A percentile compares a stretch with the other conserved stretches of the same genome.
phyloP scores from a whole-genome alignment of 371 early-diverging fungal species.

The Parasitella parasitica region DNA sequence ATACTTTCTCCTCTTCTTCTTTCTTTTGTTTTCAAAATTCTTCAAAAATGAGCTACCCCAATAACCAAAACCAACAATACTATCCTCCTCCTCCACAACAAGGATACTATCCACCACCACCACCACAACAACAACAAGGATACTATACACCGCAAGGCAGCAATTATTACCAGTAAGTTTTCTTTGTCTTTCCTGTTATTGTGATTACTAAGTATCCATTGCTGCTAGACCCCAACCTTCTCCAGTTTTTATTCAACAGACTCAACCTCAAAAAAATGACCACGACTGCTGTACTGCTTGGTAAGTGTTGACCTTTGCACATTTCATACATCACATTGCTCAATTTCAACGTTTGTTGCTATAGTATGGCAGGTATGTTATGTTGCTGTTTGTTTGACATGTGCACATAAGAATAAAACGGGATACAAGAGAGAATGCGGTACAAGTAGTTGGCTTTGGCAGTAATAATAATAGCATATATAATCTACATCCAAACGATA shows the following conservation, averaged over 20 bases:
- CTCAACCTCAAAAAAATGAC: conserved; percentile 27
- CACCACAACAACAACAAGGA: conserved; percentile 1
- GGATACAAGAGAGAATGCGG: background rate
- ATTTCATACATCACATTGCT: no score
- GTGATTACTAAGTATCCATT: background rate
- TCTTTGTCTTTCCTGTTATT: background rate
- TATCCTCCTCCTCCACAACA: conserved; percentile 19
- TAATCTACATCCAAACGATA: background rate
- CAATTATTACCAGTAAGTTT: conserved; percentile 26
- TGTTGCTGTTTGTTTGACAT: conserved; percentile 29
- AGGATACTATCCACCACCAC: conserved; percentile 16
- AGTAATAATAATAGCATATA: background rate
- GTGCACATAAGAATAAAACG: conserved; percentile 16
- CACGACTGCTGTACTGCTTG: conserved; percentile 35
- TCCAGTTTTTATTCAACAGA: conserved; percentile 32
- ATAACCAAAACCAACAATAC: conserved; percentile 11
- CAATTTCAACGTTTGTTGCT: no score
- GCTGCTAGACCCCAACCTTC: conserved; percentile 29
- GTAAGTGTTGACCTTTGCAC: no score
- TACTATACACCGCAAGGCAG: conserved; percentile 20
- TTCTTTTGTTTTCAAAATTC: background rate
- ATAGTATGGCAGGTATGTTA: conserved; percentile 30
- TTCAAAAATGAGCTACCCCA: conserved; percentile 5
- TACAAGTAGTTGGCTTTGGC: background rate
- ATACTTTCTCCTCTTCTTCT: background rate